Evolutionary conservation across 441 rosid species (phyloP), one percentile per base, ranked within the genome.

Genomic region (Syzygium syzygioides): DNA sequence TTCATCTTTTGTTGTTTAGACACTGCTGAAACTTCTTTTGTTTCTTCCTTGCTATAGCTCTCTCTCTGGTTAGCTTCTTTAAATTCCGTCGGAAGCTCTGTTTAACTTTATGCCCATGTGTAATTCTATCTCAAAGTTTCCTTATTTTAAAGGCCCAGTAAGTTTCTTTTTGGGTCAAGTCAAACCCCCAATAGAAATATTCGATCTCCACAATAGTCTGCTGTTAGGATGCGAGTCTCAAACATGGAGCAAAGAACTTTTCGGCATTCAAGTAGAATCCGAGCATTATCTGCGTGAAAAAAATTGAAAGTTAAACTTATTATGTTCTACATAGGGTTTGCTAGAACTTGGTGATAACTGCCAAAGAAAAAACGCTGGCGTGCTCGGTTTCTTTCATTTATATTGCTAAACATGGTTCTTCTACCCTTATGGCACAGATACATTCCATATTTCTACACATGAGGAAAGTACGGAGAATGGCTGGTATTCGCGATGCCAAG

Each of bases 381-480:
- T 41, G 66, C 60, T 86, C 32, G 53, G 23, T 14, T 68, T 55
- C 48, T 85, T 50, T 52, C 8, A 2, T 62, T 66, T 60, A 60
- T 53, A 57, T 64, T 17, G 34, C n/a, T n/a, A 3, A 66, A 88
- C 83, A 19, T 83, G 41, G 89, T 90, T 86, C 68, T 85, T 2
- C 64, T 52, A 30, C 48, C 13, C 68, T 34, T 50, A 48, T 89
- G 57, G 32, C 85, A 68, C 96, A 97, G 99, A 91, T 97, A 91
- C 99, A 97, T 91, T 96, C 99, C 41, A 91, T 97, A 91, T 96
- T 96, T 90, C 95, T 97, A 14, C 99, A 97, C 87, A 92, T 93
- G 92, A 96, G 99, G 91, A 96, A 96, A 92, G 89, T 97, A 76
- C 91, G 99, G 85, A 92, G 98, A 90, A 96, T 97, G 99, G 97